phyloP scores from a whole-genome alignment of 306 rosid genomes.

The Lupinus albus region DNA sequence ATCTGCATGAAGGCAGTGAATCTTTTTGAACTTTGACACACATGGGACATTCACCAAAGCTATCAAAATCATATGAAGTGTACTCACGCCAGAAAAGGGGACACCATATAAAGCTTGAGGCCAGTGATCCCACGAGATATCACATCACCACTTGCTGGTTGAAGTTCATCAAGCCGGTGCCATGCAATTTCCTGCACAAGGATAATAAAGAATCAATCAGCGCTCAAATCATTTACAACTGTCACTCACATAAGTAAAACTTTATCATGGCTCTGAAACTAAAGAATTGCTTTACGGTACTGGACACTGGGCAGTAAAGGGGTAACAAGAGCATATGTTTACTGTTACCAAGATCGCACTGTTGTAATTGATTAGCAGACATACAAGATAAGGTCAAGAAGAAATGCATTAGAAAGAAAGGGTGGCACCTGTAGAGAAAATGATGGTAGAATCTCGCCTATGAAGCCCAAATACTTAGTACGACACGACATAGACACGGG shows the following conservation, averaged over 20 bases:
- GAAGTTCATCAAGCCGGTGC: conserved; percentile 92
- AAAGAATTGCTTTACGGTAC: no score
- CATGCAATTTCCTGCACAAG: conserved; percentile 89
- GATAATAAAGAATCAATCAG: conserved; percentile 39
- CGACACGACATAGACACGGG: no score
- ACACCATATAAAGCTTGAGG: conserved; percentile 97
- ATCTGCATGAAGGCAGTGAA: conserved; percentile 53
- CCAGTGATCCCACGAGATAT: conserved; percentile 95
- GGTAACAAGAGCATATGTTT: no score
- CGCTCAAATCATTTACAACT: conserved; percentile 19
- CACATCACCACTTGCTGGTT: conserved; percentile 76
- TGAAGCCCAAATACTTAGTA: no score
- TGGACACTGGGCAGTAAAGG: no score
- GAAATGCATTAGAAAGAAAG: no score
- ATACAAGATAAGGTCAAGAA: no score
- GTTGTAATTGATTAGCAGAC: no score
- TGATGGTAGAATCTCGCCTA: no score
- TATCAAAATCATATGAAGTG: conserved; percentile 37
- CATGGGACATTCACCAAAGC: conserved; percentile 31
- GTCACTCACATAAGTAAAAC: neutral
- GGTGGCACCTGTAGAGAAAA: no score
- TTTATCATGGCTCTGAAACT: no score
- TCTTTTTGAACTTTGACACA: conserved; percentile 39
- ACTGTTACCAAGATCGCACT: no score
- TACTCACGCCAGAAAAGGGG: conserved; percentile 90